These are phyloP conservation scores for Hymenoscyphus salicellus DNA, from an alignment of 2,329 filamentous ascomycete species.

Conservation along the genomic window DNA sequence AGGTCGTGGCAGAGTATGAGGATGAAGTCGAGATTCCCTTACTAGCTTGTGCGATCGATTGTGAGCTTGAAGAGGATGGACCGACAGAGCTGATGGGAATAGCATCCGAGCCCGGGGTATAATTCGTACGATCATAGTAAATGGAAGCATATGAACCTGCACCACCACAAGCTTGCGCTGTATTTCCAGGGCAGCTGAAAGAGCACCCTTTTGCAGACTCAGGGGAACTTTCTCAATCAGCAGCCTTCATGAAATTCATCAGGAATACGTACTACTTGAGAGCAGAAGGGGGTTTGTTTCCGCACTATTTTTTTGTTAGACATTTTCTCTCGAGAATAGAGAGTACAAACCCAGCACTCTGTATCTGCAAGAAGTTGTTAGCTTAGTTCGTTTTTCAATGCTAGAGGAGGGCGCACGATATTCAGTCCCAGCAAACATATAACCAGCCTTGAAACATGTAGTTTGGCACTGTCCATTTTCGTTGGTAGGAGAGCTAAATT, in stretches of 20 bases:
- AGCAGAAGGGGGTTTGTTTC: conserved; percentile 28
- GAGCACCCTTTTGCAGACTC: conserved; percentile 28
- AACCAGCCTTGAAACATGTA: conserved; percentile 33
- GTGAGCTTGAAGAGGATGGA: neutral
- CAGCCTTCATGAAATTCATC: neutral
- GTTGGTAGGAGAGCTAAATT: conserved; percentile 34
- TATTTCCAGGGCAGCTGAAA: conserved; percentile 25
- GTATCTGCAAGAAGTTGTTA: conserved; percentile 11
- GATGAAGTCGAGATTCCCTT: neutral
- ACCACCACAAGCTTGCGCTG: conserved; percentile 28
- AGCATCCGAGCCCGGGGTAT: conserved; percentile 25
- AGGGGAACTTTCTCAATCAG: conserved; percentile 19
- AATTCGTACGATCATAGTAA: conserved; percentile 35
- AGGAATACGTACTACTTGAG: conserved; percentile 24
- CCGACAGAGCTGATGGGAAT: neutral
- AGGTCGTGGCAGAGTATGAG: neutral
- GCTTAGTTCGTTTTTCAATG: neutral
- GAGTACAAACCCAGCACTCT: conserved; percentile 20
- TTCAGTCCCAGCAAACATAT: conserved; percentile 38
- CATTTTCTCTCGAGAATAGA: neutral
- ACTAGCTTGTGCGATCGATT: neutral
- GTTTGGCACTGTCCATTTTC: conserved; percentile 39
- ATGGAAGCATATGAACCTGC: conserved; percentile 36
- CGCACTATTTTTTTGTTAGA: conserved; percentile 30
- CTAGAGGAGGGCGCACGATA: conserved; percentile 24